Percentiles rank a stretch among this genome's conserved stretches.
These are phyloP conservation scores for Rubia tinctorum DNA, from an alignment of 305 asterid species.

Conservation along the genomic window DNA sequence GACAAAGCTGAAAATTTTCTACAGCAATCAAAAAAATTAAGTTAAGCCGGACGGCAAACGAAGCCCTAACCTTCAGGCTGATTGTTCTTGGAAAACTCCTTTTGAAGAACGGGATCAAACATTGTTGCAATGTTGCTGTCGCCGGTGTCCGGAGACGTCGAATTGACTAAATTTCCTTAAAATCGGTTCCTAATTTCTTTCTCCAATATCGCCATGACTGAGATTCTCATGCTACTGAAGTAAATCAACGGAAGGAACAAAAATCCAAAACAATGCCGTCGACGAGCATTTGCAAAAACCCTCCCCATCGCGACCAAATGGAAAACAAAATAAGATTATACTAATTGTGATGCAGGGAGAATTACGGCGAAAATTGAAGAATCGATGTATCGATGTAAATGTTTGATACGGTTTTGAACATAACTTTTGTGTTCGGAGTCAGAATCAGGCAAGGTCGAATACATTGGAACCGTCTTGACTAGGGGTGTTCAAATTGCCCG, in stretches of 20 bases:
- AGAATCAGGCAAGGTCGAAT: no score
- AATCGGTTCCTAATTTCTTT: slow-evolving; percentile 71
- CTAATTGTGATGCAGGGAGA: background rate
- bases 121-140: slow-evolving; percentile 89
- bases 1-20: no score
- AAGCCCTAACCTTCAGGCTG: slow-evolving; percentile 60
- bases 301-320: slow-evolving; percentile 25
- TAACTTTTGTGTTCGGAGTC: no score
- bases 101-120: slow-evolving; percentile 90
- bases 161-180: slow-evolving; percentile 76
- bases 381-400: no score
- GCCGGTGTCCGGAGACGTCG: slow-evolving; percentile 50
- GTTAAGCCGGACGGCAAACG: background rate
- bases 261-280: slow-evolving; percentile 27
- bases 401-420: no score
- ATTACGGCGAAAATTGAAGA: no score
- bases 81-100: slow-evolving; percentile 88
- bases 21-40: background rate
- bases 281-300: slow-evolving; percentile 20
- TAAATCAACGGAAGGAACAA: slow-evolving; percentile 23
- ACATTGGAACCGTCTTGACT: no score
- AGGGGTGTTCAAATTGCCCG: no score
- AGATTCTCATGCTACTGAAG: slow-evolving; percentile 25
- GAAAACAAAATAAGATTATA: background rate
- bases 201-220: slow-evolving; percentile 61